Evolutionary conservation across 345 rosid genomes (phyloP).

Genomic region (Citrus maxima): DNA sequence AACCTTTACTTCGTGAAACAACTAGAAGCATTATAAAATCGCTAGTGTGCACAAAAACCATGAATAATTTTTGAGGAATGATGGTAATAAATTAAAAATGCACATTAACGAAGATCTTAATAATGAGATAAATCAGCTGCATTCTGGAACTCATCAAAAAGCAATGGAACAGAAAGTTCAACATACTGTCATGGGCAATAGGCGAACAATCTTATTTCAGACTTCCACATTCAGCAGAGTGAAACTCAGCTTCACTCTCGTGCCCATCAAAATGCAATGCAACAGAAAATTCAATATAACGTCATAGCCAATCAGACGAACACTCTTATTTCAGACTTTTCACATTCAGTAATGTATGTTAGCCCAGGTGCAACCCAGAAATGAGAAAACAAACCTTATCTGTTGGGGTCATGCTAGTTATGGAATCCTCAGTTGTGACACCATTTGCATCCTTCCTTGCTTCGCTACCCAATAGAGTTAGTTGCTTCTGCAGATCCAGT

Average conservation of each 20-base stretch:
- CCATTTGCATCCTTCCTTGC: constrained; percentile 61
- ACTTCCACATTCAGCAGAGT: not conserved
- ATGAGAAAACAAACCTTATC: constrained; percentile 57
- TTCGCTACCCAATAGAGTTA: constrained; percentile 79
- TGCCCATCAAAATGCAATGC: not conserved
- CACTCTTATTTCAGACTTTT: not conserved
- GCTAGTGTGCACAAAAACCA: not conserved
- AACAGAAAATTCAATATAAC: not conserved
- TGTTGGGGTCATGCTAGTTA: constrained; percentile 56
- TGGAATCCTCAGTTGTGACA: constrained; percentile 51
- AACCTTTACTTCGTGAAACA: not conserved
- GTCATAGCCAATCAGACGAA: not conserved
- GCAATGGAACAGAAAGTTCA: not conserved
- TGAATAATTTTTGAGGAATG: too few relatives aligned
- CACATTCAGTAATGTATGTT: not conserved
- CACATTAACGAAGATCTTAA: not conserved
- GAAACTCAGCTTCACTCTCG: not conserved
- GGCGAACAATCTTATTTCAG: not conserved
- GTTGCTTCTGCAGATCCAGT: constrained; percentile 88
- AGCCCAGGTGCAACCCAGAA: not conserved
- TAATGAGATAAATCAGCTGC: not conserved
- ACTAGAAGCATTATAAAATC: not conserved
- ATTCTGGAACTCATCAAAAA: not conserved
- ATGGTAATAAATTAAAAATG: not conserved
- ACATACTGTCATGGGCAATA: not conserved